Conservation (phyloP, 257 asterid species). For the Petunia secreta region DNA sequence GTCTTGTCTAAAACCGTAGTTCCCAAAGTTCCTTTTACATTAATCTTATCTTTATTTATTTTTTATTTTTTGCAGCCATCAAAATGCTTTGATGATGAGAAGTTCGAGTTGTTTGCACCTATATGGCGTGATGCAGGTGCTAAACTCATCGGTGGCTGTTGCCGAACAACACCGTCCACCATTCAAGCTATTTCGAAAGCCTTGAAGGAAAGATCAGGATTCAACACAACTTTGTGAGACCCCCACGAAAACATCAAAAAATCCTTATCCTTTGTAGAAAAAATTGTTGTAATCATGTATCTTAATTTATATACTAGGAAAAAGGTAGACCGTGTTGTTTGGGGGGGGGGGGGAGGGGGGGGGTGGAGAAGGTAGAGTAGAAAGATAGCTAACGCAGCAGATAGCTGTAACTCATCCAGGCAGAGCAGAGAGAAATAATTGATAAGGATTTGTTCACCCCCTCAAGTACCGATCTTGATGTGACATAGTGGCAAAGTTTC, state of each 20-base stretch:
- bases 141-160: conserved; percentile 74
- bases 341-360: not conserved
- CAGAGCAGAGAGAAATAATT: no score
- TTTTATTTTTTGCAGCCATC: conserved; percentile 56
- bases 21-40: not conserved
- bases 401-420: not conserved
- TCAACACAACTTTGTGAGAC: not conserved
- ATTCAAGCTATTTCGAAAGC: conserved; percentile 57
- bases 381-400: not conserved
- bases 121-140: conserved; percentile 89
- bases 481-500: no score
- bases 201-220: conserved; percentile 45
- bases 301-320: not conserved
- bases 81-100: conserved; percentile 61
- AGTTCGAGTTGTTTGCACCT: conserved; percentile 56
- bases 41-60: not conserved
- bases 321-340: not conserved
- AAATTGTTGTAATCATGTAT: not conserved
- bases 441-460: no score
- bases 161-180: conserved; percentile 74
- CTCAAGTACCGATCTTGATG: no score
- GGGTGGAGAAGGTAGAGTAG: not conserved
- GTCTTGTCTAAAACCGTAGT: not conserved
- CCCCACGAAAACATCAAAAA: not conserved
- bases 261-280: not conserved